A percentile compares a stretch with the other conserved stretches of the same genome.
Evolutionary conservation across 2,329 filamentous ascomycete species (phyloP).

Genomic region (Hansfordia pulvinata): DNA sequence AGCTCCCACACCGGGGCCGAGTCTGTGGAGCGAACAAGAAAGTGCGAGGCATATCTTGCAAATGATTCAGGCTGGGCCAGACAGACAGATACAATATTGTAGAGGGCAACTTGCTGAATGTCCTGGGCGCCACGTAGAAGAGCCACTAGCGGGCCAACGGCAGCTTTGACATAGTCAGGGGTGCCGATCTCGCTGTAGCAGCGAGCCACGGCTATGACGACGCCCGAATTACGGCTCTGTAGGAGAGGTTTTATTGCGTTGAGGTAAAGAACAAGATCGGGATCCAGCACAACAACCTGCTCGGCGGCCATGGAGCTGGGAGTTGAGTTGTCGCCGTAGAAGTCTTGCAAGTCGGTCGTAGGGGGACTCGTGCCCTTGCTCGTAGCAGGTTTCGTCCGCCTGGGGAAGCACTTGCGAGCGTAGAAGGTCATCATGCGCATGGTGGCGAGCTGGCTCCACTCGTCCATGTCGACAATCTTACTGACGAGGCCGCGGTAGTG

Average conservation of each 20-base stretch:
- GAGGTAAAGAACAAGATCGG: constrained; percentile 71
- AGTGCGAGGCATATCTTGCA: constrained; percentile 77
- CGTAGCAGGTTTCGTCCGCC: constrained; percentile 34
- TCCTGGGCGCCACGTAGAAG: constrained; percentile 75
- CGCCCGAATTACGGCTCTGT: constrained; percentile 84
- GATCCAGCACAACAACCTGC: constrained; percentile 55
- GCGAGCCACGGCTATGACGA: constrained; percentile 75
- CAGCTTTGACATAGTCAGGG: constrained; percentile 55
- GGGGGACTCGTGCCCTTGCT: too few relatives aligned
- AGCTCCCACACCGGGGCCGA: constrained; percentile 73
- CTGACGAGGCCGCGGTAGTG: constrained; percentile 76
- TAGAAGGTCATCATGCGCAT: constrained; percentile 74
- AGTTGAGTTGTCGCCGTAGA: constrained; percentile 61
- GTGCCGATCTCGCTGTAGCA: constrained; percentile 80
- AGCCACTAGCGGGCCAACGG: constrained; percentile 75
- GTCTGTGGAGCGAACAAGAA: constrained; percentile 72
- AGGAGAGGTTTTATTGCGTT: constrained; percentile 72
- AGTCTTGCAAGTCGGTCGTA: constrained; percentile 47
- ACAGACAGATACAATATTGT: constrained; percentile 92
- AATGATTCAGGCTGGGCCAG: constrained; percentile 66
- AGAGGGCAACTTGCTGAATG: constrained; percentile 78
- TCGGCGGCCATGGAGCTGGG: constrained; percentile 28
- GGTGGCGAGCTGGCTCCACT: constrained; percentile 87
- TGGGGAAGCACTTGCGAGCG: constrained; percentile 76
- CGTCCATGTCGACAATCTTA: constrained; percentile 97